Base-by-base conservation (phyloP, 371 early-diverging fungal species). In the Phascolomyces articulosus region DNA sequence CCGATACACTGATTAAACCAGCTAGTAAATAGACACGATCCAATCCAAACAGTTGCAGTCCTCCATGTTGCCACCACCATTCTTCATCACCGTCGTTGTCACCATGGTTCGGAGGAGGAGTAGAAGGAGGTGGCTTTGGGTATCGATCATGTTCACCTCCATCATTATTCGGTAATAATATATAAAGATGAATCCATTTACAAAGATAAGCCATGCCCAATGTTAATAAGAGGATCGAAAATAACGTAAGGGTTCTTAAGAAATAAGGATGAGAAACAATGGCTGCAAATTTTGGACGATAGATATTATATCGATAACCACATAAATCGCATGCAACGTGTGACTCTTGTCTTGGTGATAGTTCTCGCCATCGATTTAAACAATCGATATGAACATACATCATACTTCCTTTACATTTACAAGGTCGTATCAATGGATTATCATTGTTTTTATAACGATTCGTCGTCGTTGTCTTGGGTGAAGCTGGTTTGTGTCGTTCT, bases 361-460 rank as follows among this genome's bases (percentile, higher is more conserved):
- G 55, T 16, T 40, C 38, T n/a, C 75, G 72, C 75, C 75, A 75
- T 28, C 61, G 66, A 40, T 75, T 69, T 4, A 75, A 57, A 48
- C 75, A 75, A 24, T 69, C 64, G 23, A 69, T 53, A 51, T 75
- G 75, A 1, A 75, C 66, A 20, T 69, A 71, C 57, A 57, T 65
- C 72, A 75, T 71, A 38, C 63, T 66, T 8, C 75, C 75, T 55
- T 65, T 69, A 56, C 75, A 75, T 28, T 44, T 58, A 51, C 75
- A 75, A 1, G 75, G 75, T 47, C 71, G 72, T 26, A 75, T 72
- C 34, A 75, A 58, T 8, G 71, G 71, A 41, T 73, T 69, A 16
- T 67, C 56, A 15, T 57, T 21, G 9, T 55, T 20, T 16, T 6
- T 29, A 24, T 28, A 24, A 51, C 21, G n/a, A 26, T 10, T 10